Evolutionary conservation across 164 flowering plant species (phyloP), one percentile per base, ranked within the genome.

Genomic region (Amborella trichopoda): DNA sequence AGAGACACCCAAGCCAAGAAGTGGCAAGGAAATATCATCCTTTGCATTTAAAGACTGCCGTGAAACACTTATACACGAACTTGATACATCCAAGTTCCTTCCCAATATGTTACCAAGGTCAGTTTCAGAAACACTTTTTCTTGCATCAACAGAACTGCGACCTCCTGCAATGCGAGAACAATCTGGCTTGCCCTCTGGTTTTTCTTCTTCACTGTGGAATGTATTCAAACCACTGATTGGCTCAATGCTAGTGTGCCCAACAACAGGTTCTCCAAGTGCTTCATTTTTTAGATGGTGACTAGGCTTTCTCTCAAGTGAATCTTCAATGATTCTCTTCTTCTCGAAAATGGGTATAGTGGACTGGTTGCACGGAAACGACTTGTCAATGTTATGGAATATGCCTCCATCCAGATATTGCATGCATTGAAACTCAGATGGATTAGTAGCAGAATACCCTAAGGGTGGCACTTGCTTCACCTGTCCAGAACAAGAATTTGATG

Each of bases 391-490:
- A 37, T 20, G 5, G n/a, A 20, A 0, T 4, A 14, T 6, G n/a
- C n/a, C 40, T 4, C 18, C n/a, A 37, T 37, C 40, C n/a, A 20
- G 40, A 71, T 52, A 59, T 16, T 73, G 60, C 37, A 50, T 50
- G 62, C 73, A 54, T 36, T 64, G 58, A 49, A 58, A 45, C 25
- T 81, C 83, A 58, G 72, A 51, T 44, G 69, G 76, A 55, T 56
- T 38, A 54, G 50, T 13, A 23, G 69, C 48, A 66, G 71, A 45
- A 53, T 59, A 68, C 61, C 76, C 76, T 37, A 76, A 23, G 65
- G 38, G 72, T 25, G 79, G 72, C 26, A 75, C 68, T 54, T 74
- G 89, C 44, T 63, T 68, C 84, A 83, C 72, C 19, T 71, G 89
- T 42, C 62, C 65, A 50, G 50, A 16, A 45, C 73, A 72, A 45